Conservation (phyloP, 352 stramenopile species). For the Phytopythium ostracodes region DNA sequence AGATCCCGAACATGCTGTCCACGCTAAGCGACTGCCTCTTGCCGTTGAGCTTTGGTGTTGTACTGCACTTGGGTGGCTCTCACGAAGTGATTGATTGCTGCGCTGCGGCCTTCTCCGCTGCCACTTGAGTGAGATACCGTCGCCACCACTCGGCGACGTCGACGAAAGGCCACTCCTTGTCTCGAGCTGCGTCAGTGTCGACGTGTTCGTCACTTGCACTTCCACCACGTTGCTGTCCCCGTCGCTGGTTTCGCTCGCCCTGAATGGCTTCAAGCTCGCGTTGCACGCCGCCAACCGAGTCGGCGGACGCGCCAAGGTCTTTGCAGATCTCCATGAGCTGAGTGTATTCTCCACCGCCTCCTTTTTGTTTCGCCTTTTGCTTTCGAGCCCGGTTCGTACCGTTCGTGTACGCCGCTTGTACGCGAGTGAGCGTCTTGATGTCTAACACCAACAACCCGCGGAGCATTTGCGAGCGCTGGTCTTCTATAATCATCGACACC, state of each 20-base stretch:
- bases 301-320: conserved; percentile 12
- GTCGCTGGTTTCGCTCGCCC: conserved; percentile 14
- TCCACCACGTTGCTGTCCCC: conserved; percentile 8
- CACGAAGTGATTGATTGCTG: neutral
- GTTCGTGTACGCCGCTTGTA: conserved; percentile 19
- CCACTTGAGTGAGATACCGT: conserved; percentile 3
- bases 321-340: conserved; percentile 35
- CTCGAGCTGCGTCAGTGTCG: neutral
- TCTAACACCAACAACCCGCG: conserved; percentile 47
- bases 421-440: conserved; percentile 20
- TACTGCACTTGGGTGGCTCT: neutral
- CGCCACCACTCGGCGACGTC: conserved; percentile 66
- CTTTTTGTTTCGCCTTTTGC: conserved; percentile 3
- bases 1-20: no score
- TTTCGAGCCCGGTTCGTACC: conserved; percentile 15
- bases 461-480: conserved; percentile 33
- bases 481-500: conserved; percentile 51
- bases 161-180: conserved; percentile 15
- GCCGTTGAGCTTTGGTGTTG: no score
- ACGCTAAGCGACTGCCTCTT: no score
- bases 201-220: neutral
- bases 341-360: conserved; percentile 6
- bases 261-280: conserved; percentile 9
- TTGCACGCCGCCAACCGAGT: neutral
- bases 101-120: neutral